phyloP scores from a whole-genome alignment of 805 yeast genomes.

The Spathaspora arborariae region DNA sequence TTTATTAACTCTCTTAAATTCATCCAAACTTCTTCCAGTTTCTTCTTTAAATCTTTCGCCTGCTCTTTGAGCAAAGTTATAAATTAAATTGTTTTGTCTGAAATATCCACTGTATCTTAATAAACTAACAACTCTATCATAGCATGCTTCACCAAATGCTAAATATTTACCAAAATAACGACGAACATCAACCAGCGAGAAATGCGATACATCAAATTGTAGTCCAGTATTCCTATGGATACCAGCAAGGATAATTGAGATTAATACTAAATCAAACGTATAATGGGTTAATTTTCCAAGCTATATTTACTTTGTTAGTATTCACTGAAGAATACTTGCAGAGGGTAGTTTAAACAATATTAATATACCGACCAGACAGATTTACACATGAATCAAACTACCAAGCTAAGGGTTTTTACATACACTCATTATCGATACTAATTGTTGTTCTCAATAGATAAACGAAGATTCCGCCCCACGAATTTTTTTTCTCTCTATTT shows the following conservation, averaged over 20 bases:
- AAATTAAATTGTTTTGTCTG: conserved; percentile 37
- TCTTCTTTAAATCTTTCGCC: conserved; percentile 25
- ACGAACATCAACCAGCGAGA: conserved; percentile 46
- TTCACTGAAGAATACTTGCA: background rate
- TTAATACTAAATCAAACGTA: conserved; percentile 70
- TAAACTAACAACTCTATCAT: conserved; percentile 43
- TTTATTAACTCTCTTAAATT: conserved; percentile 11
- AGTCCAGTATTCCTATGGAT: conserved; percentile 80
- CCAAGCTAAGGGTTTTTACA: background rate
- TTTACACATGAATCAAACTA: too few relatives aligned
- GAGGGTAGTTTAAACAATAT: too few relatives aligned
- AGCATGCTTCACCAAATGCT: conserved; percentile 58
- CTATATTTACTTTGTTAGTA: conserved; percentile 20
- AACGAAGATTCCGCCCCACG: too few relatives aligned
- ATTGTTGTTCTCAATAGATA: too few relatives aligned
- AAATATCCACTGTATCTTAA: conserved; percentile 51
- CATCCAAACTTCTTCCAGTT: conserved; percentile 26
- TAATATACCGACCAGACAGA: too few relatives aligned
- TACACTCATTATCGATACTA: background rate
- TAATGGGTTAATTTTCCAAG: conserved; percentile 67
- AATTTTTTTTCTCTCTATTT: background rate
- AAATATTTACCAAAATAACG: conserved; percentile 51
- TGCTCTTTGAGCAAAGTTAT: conserved; percentile 31
- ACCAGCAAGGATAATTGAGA: conserved; percentile 83
- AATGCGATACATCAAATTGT: conserved; percentile 46